phyloP scores from a whole-genome alignment of 495 filamentous ascomycete species.

The Talaromyces thailandensis region DNA sequence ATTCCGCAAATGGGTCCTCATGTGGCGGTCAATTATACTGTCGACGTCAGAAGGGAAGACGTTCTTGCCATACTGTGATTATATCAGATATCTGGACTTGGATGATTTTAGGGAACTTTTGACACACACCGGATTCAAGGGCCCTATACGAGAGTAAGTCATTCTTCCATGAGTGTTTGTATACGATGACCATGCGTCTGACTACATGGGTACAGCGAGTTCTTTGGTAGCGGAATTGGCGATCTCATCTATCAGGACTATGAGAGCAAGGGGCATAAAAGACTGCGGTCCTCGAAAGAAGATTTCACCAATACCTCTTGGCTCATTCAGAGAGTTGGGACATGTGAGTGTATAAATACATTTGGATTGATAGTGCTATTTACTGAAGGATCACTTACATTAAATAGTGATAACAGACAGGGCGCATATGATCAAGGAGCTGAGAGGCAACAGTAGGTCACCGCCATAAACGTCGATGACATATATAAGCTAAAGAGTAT shows the following conservation, averaged over 20 bases:
- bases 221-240: slow-evolving; percentile 42
- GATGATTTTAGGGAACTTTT: slow-evolving; percentile 51
- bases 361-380: not conserved
- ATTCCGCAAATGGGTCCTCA: slow-evolving; percentile 42
- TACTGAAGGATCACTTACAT: not conserved
- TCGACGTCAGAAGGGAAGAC: slow-evolving; percentile 53
- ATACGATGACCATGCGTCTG: not conserved
- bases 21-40: slow-evolving; percentile 63
- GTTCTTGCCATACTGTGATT: slow-evolving; percentile 59
- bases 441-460: slow-evolving; percentile 34
- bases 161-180: not conserved
- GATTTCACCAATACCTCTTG: not conserved
- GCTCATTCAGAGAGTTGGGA: not conserved
- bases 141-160: slow-evolving; percentile 27
- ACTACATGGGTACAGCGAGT: slow-evolving; percentile 12
- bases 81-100: slow-evolving; percentile 54
- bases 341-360: not conserved
- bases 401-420: slow-evolving; percentile 36
- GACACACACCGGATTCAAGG: slow-evolving; percentile 36
- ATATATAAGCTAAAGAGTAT: slow-evolving; percentile 11
- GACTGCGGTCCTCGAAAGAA: slow-evolving; percentile 14
- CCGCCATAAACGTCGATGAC: slow-evolving; percentile 15
- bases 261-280: slow-evolving; percentile 13
- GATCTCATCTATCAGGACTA: slow-evolving; percentile 16
- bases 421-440: slow-evolving; percentile 43